Conservation (phyloP, 306 rosid species). For the Rosa multiflora region DNA sequence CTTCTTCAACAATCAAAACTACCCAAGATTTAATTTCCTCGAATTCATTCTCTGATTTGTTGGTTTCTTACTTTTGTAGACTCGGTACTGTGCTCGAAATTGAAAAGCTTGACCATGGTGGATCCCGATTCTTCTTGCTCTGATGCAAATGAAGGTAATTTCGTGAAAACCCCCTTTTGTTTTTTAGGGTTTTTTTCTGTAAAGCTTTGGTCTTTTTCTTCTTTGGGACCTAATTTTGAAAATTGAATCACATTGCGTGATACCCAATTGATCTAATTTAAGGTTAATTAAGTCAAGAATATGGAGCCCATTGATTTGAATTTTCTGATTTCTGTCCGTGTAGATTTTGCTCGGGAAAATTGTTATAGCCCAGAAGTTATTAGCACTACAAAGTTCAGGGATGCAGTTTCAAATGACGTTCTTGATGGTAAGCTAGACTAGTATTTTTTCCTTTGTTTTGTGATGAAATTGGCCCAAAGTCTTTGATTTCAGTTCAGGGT, state of each 20-base stretch:
- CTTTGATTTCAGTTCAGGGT: background rate
- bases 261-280: background rate
- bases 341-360: conserved; percentile 22
- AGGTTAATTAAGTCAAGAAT: background rate
- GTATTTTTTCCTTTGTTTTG: background rate
- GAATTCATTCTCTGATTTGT: conserved; percentile 29
- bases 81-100: conserved; percentile 30
- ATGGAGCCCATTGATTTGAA: conserved; percentile 22
- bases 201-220: conserved; percentile 12
- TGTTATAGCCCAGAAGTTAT: conserved; percentile 20
- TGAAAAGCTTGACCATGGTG: conserved; percentile 36
- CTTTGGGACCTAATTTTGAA: conserved; percentile 20
- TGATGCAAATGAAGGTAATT: conserved; percentile 29
- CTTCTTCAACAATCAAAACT: background rate
- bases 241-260: background rate
- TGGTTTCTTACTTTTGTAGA: conserved; percentile 24
- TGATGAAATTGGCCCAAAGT: background rate
- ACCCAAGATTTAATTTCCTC: background rate
- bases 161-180: background rate
- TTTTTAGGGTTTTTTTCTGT: conserved; percentile 4
- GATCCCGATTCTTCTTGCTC: conserved; percentile 34
- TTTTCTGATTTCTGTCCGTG: background rate
- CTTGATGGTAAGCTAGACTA: conserved; percentile 5
- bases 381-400: conserved; percentile 24
- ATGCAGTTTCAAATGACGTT: conserved; percentile 30